Evolutionary conservation across 371 early-diverging fungal species (phyloP), one percentile per base, ranked within the genome.

Genomic region (Mucor irregularis): DNA sequence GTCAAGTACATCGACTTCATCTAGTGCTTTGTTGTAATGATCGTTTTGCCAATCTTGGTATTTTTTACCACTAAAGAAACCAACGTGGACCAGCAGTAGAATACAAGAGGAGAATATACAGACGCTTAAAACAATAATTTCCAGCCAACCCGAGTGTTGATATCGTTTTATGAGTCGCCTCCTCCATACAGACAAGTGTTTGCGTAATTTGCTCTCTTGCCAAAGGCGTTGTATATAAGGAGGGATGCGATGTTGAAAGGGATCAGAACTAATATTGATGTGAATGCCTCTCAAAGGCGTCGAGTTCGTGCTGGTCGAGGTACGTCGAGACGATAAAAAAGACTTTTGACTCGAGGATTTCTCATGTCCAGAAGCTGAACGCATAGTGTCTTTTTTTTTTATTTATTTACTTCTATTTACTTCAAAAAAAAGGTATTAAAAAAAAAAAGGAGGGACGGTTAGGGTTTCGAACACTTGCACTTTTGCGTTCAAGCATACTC

Each of bases 181-280:
- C 37, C 54, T 58, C 29, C 49, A 39, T 6, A 59, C 22, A 0
- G 64, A 63, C 6, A 73, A 22, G 0, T 44, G 38, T 16, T 58
- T 59, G 16, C 69, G 66, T 24, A 67, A 13, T 53, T 61, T 68
- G 9, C 72, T 72, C 38, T 74, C 74, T 53, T 79, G 76, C 80
- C 80, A 79, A 4, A 65, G 52, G 17, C 70, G 61, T 60, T 79
- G 76, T 10, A 76, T 53, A 43, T 76, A 68, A 9, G 76, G 68
- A 24, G 72, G 76, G 34, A 76, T 74, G 9, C 80, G 74, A 46
- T 79, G 74, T 40, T 74, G 80, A 48, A 79, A 79, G 2, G 80
- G 80, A 58, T 79, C 80, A 5, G 80, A 76, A 22, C 69, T 71
- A 35, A 79, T 79, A 49, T 79, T 76, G 65, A 79, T 79, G 43